Conservation (phyloP, 192 early-diverging fungal species). For the Coemansia sp. region DNA sequence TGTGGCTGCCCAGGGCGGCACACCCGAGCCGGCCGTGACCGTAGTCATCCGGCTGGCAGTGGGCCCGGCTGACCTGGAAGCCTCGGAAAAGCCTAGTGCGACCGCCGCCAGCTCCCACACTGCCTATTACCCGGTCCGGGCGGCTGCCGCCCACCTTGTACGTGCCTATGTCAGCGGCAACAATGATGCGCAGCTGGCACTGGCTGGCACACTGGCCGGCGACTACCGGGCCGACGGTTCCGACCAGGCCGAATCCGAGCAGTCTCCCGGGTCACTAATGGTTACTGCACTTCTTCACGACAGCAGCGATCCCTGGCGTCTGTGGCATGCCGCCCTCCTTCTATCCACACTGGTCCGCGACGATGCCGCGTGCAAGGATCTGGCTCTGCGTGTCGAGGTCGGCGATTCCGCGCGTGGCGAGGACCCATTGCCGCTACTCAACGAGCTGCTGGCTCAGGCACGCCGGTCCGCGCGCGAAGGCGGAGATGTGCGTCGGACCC, state of each 20-base stretch:
- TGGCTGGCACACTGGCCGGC: constrained; percentile 78
- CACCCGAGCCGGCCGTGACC: constrained; percentile 75
- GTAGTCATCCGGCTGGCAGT: constrained; percentile 74
- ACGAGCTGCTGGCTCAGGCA: constrained; percentile 69
- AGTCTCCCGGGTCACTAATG: constrained; percentile 86
- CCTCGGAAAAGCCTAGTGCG: constrained; percentile 22
- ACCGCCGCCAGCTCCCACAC: no score
- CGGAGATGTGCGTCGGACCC: constrained; percentile 61
- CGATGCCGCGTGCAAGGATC: constrained; percentile 69
- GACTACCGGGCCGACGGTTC: constrained; percentile 36
- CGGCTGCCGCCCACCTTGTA: constrained; percentile 78
- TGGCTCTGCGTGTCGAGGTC: constrained; percentile 67
- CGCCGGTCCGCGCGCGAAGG: constrained; percentile 57
- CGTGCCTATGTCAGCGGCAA: constrained; percentile 79
- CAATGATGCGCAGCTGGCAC: constrained; percentile 77
- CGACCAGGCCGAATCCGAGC: constrained; percentile 25
- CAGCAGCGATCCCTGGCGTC: constrained; percentile 68
- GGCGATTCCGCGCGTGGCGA: constrained; percentile 68
- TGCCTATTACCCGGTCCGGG: constrained; percentile 68
- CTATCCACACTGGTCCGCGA: constrained; percentile 73
- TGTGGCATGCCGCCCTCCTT: constrained; percentile 84
- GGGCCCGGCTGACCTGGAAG: constrained; percentile 48
- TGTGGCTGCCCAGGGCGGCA: constrained; percentile 54
- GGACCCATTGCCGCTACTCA: constrained; percentile 81
- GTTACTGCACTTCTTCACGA: constrained; percentile 65